phyloP scores from a whole-genome alignment of 2,329 filamentous ascomycete genomes.

The Xylariaceae sp. region DNA sequence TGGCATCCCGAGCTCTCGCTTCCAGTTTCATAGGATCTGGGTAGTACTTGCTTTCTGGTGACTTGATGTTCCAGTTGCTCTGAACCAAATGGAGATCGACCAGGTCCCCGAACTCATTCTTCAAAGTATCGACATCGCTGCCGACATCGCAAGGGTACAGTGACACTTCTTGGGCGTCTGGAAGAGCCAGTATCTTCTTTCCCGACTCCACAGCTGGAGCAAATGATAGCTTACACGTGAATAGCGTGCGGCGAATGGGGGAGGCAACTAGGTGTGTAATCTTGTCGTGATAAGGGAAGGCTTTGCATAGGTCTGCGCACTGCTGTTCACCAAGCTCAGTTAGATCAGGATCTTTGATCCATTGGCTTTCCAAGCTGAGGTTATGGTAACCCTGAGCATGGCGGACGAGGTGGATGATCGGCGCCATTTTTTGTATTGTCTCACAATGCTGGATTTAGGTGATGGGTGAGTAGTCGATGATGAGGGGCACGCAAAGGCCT shows the following conservation, averaged over 20 bases:
- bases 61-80: constrained; percentile 71
- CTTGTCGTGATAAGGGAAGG: constrained; percentile 61
- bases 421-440: constrained; percentile 37
- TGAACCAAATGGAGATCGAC: constrained; percentile 63
- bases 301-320: constrained; percentile 58
- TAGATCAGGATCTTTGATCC: constrained; percentile 71
- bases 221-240: constrained; percentile 72
- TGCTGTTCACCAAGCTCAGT: constrained; percentile 73
- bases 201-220: constrained; percentile 45
- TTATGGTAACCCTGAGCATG: constrained; percentile 83
- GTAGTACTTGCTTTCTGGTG: constrained; percentile 39
- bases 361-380: constrained; percentile 63
- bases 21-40: constrained; percentile 52
- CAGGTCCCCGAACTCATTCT: constrained; percentile 53
- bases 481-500: too few relatives aligned
- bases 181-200: constrained; percentile 60
- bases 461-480: too few relatives aligned
- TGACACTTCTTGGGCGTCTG: constrained; percentile 75
- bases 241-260: constrained; percentile 74
- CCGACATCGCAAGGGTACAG: constrained; percentile 74
- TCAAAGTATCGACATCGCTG: constrained; percentile 50
- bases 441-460: too few relatives aligned
- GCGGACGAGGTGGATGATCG: constrained; percentile 64
- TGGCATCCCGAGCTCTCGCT: constrained; percentile 55
- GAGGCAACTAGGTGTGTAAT: constrained; percentile 73